Conservation (phyloP, 2,329 filamentous ascomycete species). For the Aspergillus terreus region DNA sequence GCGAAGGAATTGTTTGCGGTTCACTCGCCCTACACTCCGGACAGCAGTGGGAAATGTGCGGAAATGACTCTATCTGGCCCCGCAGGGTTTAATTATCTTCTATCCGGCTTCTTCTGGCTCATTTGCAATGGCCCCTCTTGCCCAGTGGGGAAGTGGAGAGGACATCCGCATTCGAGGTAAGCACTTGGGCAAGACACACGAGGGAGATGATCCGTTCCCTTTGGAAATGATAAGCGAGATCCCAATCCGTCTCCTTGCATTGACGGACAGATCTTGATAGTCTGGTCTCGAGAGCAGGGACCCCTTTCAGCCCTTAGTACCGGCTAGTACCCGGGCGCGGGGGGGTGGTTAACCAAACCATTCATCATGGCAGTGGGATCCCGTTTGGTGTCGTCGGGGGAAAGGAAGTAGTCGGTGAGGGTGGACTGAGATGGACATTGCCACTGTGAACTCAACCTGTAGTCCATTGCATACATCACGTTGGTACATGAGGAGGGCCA, state of each 20-base stretch:
- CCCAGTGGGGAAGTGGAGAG: neutral
- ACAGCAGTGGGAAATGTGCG: no score
- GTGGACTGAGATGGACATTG: neutral
- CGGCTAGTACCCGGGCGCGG: no score
- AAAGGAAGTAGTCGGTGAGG: neutral
- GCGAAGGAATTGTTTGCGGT: neutral
- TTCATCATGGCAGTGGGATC: neutral
- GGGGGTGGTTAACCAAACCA: neutral
- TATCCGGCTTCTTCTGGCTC: neutral
- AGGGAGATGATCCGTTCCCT: neutral
- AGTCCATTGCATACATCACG: neutral
- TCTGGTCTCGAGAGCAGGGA: neutral
- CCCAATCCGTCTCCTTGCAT: conserved; percentile 10
- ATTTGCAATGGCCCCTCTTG: neutral
- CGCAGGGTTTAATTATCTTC: neutral
- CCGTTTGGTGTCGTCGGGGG: neutral
- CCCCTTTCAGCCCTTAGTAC: neutral
- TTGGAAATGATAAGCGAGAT: neutral
- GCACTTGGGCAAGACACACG: neutral
- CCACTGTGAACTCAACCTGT: neutral
- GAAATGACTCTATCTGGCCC: no score
- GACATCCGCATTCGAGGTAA: neutral
- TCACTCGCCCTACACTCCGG: no score
- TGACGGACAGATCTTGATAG: neutral
- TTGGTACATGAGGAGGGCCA: no score